Base-by-base conservation (phyloP, 306 rosid species). In the Vigna hirtella region DNA sequence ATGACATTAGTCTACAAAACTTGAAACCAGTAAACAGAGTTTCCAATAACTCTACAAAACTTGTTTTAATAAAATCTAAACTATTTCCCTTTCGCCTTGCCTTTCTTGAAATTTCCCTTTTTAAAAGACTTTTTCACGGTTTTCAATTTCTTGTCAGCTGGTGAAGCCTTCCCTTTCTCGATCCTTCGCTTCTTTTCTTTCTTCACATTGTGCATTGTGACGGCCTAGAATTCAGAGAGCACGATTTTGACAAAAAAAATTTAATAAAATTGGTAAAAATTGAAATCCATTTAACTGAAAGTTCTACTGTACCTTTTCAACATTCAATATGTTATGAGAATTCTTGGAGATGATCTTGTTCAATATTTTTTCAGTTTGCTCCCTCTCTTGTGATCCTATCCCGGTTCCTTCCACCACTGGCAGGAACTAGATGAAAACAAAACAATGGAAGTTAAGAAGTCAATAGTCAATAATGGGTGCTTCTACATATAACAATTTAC, bases 361-460 rank as follows among this genome's bases (percentile, higher is more conserved):
- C 84, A 93, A 83, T 79, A 95, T 86, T 85, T 88, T 95, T 49
- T 93, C 91, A 5, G 93, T 93, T 85, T 93, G 99, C 84, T 87
- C 90, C 82, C 81, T 87, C 85, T 93, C 99, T 68, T 12, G 84
- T 9, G 91, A 83, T 45, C 86, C 93, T 18, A 81, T 72, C 42
- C 94, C 97, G 15, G 74, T 75, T 76, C 91, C 90, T 81, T 86
- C 93, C n/a, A 85, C 93, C 26, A 93, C 99, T 1, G 99, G 99
- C 73, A 91, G 76, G 88, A 93, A 95, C 98, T 95, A 83, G 67
- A 85, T 20, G 57, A 72, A 78, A 71, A 77, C 47, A 76, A 9
- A 70, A 73, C 45, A 80, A 20, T 26, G 18, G 24, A 69, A 83
- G 67, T 16, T 22, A 77, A 38, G 47, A 36, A 76, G 77, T 7